Conservation (phyloP, 1,284 basidiomycete species). For the Apiotrichum akiyoshidainum region DNA sequence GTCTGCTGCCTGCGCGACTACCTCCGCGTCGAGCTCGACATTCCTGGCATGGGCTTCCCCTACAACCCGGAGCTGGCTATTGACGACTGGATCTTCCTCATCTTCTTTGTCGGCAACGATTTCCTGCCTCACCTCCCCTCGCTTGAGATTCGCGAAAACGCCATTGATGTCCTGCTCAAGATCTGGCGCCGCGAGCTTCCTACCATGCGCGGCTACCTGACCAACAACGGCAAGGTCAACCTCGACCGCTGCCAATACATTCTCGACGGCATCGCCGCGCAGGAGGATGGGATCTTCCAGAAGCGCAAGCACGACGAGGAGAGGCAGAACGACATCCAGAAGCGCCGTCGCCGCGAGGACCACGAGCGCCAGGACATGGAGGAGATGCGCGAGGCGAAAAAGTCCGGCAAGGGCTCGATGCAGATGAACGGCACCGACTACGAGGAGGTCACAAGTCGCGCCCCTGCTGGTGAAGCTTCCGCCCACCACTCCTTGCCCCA, state of each 20-base stretch:
- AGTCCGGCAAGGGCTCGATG: slow-evolving; percentile 34
- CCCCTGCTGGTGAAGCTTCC: slow-evolving; percentile 36
- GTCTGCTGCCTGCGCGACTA: slow-evolving; percentile 94
- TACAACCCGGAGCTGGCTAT: slow-evolving; percentile 95
- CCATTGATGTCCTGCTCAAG: slow-evolving; percentile 90
- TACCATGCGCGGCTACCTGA: slow-evolving; percentile 94
- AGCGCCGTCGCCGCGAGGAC: slow-evolving; percentile 78
- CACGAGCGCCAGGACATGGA: slow-evolving; percentile 55
- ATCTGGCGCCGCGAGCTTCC: slow-evolving; percentile 94
- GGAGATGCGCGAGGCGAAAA: neutral
- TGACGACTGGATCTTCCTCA: slow-evolving; percentile 99
- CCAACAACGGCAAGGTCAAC: slow-evolving; percentile 88
- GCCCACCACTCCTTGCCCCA: slow-evolving; percentile 57
- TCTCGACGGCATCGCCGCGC: slow-evolving; percentile 83
- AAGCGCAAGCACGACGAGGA: slow-evolving; percentile 90
- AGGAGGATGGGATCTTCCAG: slow-evolving; percentile 95
- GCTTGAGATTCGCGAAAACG: slow-evolving; percentile 97
- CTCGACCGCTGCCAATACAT: slow-evolving; percentile 86
- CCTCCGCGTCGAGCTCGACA: slow-evolving; percentile 88
- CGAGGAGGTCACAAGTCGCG: slow-evolving; percentile 42
- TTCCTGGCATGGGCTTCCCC: slow-evolving; percentile 73
- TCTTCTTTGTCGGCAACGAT: slow-evolving; percentile 99
- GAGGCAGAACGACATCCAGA: slow-evolving; percentile 81
- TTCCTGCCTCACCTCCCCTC: slow-evolving; percentile 97
- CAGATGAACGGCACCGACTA: slow-evolving; percentile 49